Conservation (phyloP, 2,329 filamentous ascomycete genomes). For the Sarocladium brachiariae region DNA sequence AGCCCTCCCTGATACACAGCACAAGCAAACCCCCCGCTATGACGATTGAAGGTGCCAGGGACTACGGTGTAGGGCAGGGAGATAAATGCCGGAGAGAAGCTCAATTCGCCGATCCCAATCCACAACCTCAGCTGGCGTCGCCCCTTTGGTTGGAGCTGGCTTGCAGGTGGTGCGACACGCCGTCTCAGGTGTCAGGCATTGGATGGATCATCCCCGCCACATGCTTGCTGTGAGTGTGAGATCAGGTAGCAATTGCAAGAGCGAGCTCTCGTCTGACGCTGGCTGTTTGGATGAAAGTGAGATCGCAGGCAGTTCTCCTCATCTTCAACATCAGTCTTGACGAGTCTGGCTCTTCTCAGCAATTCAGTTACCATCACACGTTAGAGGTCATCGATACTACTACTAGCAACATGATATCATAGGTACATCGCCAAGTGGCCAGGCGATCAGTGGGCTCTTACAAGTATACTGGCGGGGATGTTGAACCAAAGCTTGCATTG, state of each 20-base stretch:
- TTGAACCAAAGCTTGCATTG: not conserved
- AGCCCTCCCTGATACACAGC: not conserved
- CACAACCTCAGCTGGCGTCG: not conserved
- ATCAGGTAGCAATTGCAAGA: not conserved
- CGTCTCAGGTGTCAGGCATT: slow-evolving; percentile 1
- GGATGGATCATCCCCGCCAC: not conserved
- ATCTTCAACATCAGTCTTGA: too few relatives aligned
- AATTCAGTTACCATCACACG: not conserved
- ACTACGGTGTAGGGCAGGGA: not conserved
- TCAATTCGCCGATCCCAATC: not conserved
- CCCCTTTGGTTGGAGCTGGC: not conserved
- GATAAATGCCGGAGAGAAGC: not conserved
- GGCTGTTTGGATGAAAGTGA: too few relatives aligned
- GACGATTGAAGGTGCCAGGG: slow-evolving; percentile 2
- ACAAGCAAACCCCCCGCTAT: not conserved
- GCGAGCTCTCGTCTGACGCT: too few relatives aligned
- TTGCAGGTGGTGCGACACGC: slow-evolving; percentile 6
- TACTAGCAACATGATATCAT: not conserved
- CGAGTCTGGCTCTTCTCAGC: too few relatives aligned
- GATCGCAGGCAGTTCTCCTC: too few relatives aligned
- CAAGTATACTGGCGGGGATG: not conserved
- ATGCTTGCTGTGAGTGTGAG: not conserved
- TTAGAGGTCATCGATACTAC: not conserved
- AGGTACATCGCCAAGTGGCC: not conserved
- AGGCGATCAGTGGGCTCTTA: not conserved